A percentile compares a stretch with the other conserved stretches of the same genome.
Conservation (phyloP, 768 basidiomycete genomes). For the Auricularia auricula-judae region DNA sequence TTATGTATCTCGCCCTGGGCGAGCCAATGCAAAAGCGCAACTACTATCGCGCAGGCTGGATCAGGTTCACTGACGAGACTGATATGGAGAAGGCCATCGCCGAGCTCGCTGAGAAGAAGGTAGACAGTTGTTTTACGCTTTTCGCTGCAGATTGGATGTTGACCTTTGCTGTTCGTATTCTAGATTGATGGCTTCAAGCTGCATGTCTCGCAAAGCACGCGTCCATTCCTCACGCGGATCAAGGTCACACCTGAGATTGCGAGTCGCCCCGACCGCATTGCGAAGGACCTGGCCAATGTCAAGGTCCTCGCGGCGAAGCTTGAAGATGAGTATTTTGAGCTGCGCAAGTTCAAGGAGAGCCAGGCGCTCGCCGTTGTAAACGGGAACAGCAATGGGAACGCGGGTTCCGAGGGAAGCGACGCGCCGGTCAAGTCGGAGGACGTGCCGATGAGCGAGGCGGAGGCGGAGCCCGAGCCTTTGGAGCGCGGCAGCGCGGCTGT, state of each 20-base stretch:
- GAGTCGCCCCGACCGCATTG: slow-evolving; percentile 67
- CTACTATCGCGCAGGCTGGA: slow-evolving; percentile 92
- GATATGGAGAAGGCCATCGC: slow-evolving; percentile 66
- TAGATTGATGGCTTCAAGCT: slow-evolving; percentile 94
- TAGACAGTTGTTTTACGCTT: slow-evolving; percentile 19
- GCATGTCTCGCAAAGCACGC: slow-evolving; percentile 73
- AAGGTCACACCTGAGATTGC: slow-evolving; percentile 77
- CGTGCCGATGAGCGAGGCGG: slow-evolving; percentile 18
- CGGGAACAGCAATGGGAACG: slow-evolving; percentile 1
- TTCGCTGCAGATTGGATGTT: not conserved
- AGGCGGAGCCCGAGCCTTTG: slow-evolving; percentile 34
- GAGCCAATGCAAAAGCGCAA: slow-evolving; percentile 89
- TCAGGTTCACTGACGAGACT: slow-evolving; percentile 73
- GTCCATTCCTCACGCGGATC: slow-evolving; percentile 65
- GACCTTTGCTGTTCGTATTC: not conserved
- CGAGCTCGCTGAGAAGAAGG: slow-evolving; percentile 79
- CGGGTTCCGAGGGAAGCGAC: slow-evolving; percentile 5
- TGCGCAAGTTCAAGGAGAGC: slow-evolving; percentile 33
- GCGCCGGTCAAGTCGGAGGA: slow-evolving; percentile 9
- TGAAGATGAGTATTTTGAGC: slow-evolving; percentile 53
- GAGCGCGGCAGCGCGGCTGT: slow-evolving; percentile 70
- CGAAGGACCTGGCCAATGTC: slow-evolving; percentile 69
- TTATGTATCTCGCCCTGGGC: slow-evolving; percentile 78
- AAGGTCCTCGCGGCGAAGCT: slow-evolving; percentile 61
- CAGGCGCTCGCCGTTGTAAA: slow-evolving; percentile 5